These are phyloP conservation scores for Penicillium soppii DNA, from an alignment of 495 filamentous ascomycete genomes.

Conservation along the genomic window DNA sequence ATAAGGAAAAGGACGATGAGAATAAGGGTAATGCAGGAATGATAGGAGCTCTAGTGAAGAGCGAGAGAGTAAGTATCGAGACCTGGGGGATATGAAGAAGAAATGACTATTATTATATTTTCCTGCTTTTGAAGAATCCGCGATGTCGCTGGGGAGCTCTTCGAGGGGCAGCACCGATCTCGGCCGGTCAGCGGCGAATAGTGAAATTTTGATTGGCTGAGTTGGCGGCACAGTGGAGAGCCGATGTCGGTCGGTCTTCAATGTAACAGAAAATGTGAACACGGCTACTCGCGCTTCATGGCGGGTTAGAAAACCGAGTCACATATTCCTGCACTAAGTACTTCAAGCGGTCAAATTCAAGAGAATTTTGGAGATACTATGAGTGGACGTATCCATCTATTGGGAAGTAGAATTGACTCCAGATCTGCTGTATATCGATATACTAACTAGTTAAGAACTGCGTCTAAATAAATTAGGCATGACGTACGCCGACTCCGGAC, in stretches of 20 bases:
- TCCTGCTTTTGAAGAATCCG: conserved; percentile 19
- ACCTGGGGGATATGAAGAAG: conserved; percentile 15
- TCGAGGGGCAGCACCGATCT: conserved; percentile 44
- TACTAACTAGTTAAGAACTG: too few species aligned
- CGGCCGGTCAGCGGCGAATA: conserved; percentile 44
- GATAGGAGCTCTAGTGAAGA: conserved; percentile 8
- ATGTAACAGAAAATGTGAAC: conserved; percentile 9
- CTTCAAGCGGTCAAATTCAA: too few species aligned
- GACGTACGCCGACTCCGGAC: conserved; percentile 19
- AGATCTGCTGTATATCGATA: too few species aligned
- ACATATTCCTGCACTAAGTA: too few species aligned
- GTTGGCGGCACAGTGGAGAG: neutral
- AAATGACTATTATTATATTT: conserved; percentile 29
- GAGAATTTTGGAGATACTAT: too few species aligned
- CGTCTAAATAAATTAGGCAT: conserved; percentile 11
- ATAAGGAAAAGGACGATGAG: neutral
- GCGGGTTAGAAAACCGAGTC: conserved; percentile 8
- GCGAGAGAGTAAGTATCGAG: conserved; percentile 11
- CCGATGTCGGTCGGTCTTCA: conserved; percentile 21
- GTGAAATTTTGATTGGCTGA: conserved; percentile 26
- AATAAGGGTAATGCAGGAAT: neutral
- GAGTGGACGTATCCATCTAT: too few species aligned
- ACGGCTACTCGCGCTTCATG: conserved; percentile 26
- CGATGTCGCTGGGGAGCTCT: conserved; percentile 42
- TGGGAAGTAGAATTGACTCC: too few species aligned